Evolutionary conservation across 2,329 filamentous ascomycete genomes (phyloP), one percentile per base, ranked within the genome.

Genomic region (Aspergillus spinulosporus): DNA sequence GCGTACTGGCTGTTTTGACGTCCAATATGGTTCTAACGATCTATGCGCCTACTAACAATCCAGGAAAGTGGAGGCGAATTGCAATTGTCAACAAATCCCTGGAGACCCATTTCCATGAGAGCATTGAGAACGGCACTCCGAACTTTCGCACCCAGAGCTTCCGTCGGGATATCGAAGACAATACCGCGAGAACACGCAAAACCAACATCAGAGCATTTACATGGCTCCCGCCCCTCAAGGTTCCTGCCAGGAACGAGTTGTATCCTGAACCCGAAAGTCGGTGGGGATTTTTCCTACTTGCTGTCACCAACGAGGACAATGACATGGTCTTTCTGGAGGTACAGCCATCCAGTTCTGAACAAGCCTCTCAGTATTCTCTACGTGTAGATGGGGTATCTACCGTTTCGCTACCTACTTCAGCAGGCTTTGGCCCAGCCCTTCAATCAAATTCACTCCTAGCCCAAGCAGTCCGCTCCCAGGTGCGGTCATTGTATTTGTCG

Each of bases 1-100:
- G 78, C 63, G 77, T 79, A 5, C 75, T 87, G 29, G 81, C 78
- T 2, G 78, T 84, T 12, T 70, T 84, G 44, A 84, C 82, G 0
- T 78, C 82, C 2, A 85, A 84, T 59, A 68, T 84, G 53, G 64
- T 82, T 1, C 67, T 87, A 4, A 82, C 81, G 1, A 66, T 87
- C 6, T 87, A 83, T 78, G 79, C 82, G 47, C 74, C 78, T 2
- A 67, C 76, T 32, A 78, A 78, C 9, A 72, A 74, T 7, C 68
- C 72, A 42, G 67, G 71, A 1, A 77, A 74, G 60, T 87, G 84
- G 84, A 71, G 71, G 39, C 76, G 84, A 32, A 76, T 76, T 3
- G 62, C 79, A 4, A 70, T 86, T n/a, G 66, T 85, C 37, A 86
- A 86, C 58, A 66, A 78, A 52, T 66, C 71, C 3, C 63, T 84